A percentile compares a stretch with the other conserved stretches of the same genome.
These are phyloP conservation scores for Fusarium begoniae DNA, from an alignment of 2,329 filamentous ascomycete species.

Conservation along the genomic window DNA sequence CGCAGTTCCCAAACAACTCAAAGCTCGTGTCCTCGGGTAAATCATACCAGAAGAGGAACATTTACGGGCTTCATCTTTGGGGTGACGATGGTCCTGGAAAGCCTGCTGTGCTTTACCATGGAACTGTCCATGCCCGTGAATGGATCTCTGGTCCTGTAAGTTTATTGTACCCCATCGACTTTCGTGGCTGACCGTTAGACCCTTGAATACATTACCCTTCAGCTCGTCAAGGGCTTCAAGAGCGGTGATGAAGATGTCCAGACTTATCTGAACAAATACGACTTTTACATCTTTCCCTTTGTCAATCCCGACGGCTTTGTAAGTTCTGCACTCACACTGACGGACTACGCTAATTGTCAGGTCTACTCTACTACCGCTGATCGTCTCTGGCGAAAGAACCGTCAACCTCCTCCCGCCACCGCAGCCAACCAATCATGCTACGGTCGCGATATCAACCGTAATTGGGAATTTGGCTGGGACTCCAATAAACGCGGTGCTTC, in stretches of 20 bases:
- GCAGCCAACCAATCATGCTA: slow-evolving; percentile 49
- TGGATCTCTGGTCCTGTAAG: slow-evolving; percentile 66
- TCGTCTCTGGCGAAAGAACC: slow-evolving; percentile 64
- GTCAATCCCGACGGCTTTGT: slow-evolving; percentile 58
- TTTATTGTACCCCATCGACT: fast-evolving
- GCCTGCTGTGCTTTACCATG: slow-evolving; percentile 60
- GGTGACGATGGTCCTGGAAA: slow-evolving; percentile 55
- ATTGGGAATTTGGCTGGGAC: slow-evolving; percentile 62
- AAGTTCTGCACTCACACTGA: not conserved
- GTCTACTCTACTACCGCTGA: slow-evolving; percentile 57
- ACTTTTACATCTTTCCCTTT: slow-evolving; percentile 64
- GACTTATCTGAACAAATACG: slow-evolving; percentile 62
- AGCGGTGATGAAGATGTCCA: slow-evolving; percentile 48
- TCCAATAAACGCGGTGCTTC: slow-evolving; percentile 55
- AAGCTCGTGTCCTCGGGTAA: slow-evolving; percentile 56
- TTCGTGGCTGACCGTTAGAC: slow-evolving; percentile 36
- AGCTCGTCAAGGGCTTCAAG: slow-evolving; percentile 55
- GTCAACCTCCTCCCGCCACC: slow-evolving; percentile 48
- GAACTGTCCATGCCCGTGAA: slow-evolving; percentile 63
- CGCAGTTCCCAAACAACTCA: slow-evolving; percentile 55
- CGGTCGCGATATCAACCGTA: slow-evolving; percentile 64
- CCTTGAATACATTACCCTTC: slow-evolving; percentile 58
- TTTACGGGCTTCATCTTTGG: slow-evolving; percentile 66
- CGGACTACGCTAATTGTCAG: slow-evolving; percentile 3
- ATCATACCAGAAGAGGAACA: slow-evolving; percentile 58